Evolutionary conservation across 2,329 filamentous ascomycete species (phyloP).

Genomic region (Thelonectria discophora): DNA sequence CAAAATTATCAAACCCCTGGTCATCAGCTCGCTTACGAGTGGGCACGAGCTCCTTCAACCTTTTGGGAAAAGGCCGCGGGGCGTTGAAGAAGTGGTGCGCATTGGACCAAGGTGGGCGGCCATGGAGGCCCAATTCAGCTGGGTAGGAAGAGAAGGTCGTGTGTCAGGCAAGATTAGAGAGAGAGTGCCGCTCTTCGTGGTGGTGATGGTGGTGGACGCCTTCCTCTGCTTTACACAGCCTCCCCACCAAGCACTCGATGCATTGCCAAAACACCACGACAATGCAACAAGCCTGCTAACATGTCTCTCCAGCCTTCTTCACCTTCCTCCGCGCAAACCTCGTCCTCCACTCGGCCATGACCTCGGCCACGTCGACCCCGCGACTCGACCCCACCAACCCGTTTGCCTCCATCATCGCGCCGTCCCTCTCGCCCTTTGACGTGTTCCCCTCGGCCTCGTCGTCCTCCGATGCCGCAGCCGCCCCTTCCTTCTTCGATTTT

Average conservation of each 20-base stretch:
- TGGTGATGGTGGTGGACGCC: neutral
- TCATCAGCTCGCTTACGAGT: constrained; percentile 20
- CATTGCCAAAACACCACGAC: neutral
- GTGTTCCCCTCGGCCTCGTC: constrained; percentile 52
- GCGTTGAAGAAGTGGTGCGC: constrained; percentile 3
- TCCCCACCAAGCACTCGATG: neutral
- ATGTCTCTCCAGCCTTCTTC: constrained; percentile 73
- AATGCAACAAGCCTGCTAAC: constrained; percentile 26
- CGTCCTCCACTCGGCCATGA: constrained; percentile 70
- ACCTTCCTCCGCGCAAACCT: constrained; percentile 84
- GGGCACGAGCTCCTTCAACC: constrained; percentile 16
- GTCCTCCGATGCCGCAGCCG: constrained; percentile 53
- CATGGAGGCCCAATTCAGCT: neutral
- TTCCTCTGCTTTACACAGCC: neutral
- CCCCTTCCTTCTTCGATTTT: constrained; percentile 63
- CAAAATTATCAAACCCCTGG: constrained; percentile 20
- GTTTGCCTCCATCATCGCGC: constrained; percentile 49
- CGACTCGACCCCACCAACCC: constrained; percentile 61
- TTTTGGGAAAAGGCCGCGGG: constrained; percentile 2
- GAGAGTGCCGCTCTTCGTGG: too few relatives aligned
- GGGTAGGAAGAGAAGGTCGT: neutral
- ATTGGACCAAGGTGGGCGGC: neutral
- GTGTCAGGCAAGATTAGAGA: neutral
- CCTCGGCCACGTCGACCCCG: constrained; percentile 72
- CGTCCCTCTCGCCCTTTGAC: constrained; percentile 66